Evolutionary conservation across 2,329 filamentous ascomycete genomes (phyloP).

Genomic region (Penicillium italicum): DNA sequence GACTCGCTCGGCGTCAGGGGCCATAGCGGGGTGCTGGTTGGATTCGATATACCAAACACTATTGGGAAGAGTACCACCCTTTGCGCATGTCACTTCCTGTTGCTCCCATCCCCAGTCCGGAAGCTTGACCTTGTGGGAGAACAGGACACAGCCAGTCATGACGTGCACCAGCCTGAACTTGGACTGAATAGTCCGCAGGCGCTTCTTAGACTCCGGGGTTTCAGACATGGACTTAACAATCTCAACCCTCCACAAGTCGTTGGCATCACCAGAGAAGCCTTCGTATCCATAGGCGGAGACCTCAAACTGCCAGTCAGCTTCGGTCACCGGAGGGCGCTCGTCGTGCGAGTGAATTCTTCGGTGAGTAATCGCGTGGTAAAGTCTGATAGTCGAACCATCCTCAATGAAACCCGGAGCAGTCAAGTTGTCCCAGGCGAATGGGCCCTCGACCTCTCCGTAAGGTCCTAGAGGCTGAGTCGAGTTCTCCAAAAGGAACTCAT

Average conservation of each 20-base stretch:
- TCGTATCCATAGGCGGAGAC: conserved; percentile 97
- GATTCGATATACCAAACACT: conserved; percentile 95
- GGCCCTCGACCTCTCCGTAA: conserved; percentile 75
- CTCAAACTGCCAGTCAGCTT: conserved; percentile 93
- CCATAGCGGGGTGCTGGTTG: conserved; percentile 78
- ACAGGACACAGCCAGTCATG: conserved; percentile 94
- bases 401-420: conserved; percentile 63
- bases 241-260: conserved; percentile 91
- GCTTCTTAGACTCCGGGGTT: conserved; percentile 71
- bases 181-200: conserved; percentile 87
- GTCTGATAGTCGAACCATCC: conserved; percentile 73
- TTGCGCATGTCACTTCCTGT: conserved; percentile 97
- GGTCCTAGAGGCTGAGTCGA: conserved; percentile 82
- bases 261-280: conserved; percentile 93
- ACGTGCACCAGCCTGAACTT: conserved; percentile 94
- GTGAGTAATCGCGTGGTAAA: conserved; percentile 80
- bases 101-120: conserved; percentile 98
- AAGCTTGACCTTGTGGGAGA: conserved; percentile 98
- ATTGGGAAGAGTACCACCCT: conserved; percentile 87
- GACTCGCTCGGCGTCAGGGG: conserved; percentile 77
- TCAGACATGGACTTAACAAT: conserved; percentile 89
- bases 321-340: conserved; percentile 77
- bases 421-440: conserved; percentile 75
- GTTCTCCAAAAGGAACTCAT: conserved; percentile 90
- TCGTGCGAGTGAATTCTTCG: conserved; percentile 93